These are phyloP conservation scores for Chlorella ohadii DNA, from an alignment of 139 green algal species.

Conservation along the genomic window DNA sequence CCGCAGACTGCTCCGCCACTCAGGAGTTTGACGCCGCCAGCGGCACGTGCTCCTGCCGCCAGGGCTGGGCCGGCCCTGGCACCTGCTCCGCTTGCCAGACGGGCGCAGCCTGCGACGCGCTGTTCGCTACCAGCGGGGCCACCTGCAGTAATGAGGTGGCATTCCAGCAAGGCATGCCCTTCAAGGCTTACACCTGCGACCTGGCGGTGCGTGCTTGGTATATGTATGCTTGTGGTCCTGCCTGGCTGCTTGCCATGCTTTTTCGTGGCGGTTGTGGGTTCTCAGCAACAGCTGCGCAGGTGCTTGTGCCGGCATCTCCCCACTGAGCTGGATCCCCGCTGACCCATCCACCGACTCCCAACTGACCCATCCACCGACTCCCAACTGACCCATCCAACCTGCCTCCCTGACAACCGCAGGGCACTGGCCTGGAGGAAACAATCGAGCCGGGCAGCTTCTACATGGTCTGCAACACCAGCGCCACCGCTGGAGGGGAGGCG, in stretches of 20 bases:
- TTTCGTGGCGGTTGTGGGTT: no score
- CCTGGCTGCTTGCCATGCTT: no score
- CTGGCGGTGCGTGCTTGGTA: slow-evolving; percentile 3
- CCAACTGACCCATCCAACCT: no score
- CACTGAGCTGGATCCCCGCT: no score
- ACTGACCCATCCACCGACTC: no score
- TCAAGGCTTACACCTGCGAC: slow-evolving; percentile 59
- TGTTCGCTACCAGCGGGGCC: slow-evolving; percentile 10
- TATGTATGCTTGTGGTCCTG: no score
- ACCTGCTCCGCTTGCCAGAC: slow-evolving; percentile 53
- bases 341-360: no score
- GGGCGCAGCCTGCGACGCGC: slow-evolving; percentile 47
- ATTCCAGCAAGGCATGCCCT: slow-evolving; percentile 47
- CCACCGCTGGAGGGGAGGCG: not conserved
- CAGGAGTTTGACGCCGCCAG: slow-evolving; percentile 34
- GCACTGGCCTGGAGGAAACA: slow-evolving; percentile 30
- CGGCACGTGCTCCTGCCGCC: slow-evolving; percentile 33
- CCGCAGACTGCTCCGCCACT: slow-evolving; percentile 34
- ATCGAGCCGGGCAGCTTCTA: slow-evolving; percentile 41
- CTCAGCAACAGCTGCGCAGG: no score
- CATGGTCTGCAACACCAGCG: slow-evolving; percentile 65
- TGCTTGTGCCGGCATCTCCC: no score
- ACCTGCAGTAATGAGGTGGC: slow-evolving; percentile 47
- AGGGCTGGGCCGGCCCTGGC: slow-evolving; percentile 46
- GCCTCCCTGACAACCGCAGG: slow-evolving; percentile 23